phyloP scores from a whole-genome alignment of 2,329 filamentous ascomycete genomes.

The Epicoccum nigrum region DNA sequence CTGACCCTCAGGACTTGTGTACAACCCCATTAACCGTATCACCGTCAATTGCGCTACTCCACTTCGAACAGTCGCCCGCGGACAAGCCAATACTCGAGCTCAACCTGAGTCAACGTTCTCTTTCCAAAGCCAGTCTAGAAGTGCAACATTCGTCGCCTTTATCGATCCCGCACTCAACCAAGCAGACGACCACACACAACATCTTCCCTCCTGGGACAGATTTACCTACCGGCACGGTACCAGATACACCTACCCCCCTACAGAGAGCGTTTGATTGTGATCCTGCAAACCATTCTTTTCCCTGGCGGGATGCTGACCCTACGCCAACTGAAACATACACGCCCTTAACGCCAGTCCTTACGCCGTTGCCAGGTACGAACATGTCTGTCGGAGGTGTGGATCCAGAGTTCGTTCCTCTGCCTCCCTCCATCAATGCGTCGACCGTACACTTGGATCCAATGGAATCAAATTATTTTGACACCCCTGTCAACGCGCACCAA shows the following conservation, averaged over 20 bases:
- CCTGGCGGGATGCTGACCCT: constrained; percentile 7
- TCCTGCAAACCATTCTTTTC: constrained; percentile 2
- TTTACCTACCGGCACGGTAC: constrained; percentile 34
- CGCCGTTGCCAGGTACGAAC: constrained; percentile 35
- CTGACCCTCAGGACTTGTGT: constrained; percentile 1
- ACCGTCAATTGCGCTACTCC: constrained; percentile 35
- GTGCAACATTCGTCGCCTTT: constrained; percentile 39
- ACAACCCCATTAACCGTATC: constrained; percentile 2
- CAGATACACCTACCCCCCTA: constrained; percentile 38
- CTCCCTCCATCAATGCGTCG: constrained; percentile 10
- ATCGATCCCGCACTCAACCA: constrained; percentile 27
- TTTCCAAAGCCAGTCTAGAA: constrained; percentile 21
- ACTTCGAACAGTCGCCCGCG: constrained; percentile 34
- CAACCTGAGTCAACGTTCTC: background rate
- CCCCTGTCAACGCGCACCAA: background rate
- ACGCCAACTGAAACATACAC: background rate
- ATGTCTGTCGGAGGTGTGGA: constrained; percentile 23
- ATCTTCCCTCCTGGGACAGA: constrained; percentile 5
- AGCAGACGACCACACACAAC: constrained; percentile 5
- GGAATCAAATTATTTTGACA: constrained; percentile 22
- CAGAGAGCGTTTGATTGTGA: constrained; percentile 29
- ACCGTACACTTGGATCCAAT: background rate
- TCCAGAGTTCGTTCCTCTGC: constrained; percentile 14
- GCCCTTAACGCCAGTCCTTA: constrained; percentile 19
- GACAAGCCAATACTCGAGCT: constrained; percentile 35